Base-by-base conservation (phyloP, 129 eudicot species). In the Flaveria trinervia region DNA sequence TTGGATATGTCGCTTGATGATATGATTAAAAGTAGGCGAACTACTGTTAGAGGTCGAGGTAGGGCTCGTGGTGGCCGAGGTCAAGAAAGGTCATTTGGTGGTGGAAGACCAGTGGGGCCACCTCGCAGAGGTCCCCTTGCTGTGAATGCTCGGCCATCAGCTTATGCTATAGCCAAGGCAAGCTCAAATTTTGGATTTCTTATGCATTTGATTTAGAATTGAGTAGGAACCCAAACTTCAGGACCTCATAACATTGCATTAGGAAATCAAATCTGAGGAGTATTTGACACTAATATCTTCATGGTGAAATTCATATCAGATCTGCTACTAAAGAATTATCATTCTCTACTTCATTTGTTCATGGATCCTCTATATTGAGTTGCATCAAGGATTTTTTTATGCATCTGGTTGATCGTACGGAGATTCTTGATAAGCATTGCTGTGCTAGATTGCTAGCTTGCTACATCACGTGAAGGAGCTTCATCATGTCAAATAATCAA, bases 91-190 rank as follows among this genome's bases (percentile, higher is more conserved):
- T 62, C 68, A 28, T 62, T 62, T 62, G 44, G 68, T 62, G 68
- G 68, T 62, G 45, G 68, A 62, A 62, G 87, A 79, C 79, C 85
- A 56, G 54, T 79, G 59, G 96, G 93, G 77, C 82, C 78, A 77
- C 90, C 91, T 84, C 88, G 89, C 71, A 82, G 88, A 71, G 89
- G 85, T 66, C 85, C 85, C 30, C 89, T 87, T 8, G 85, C 93
- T 71, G 84, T 94, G 65, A 89, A 83, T 84, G 84, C 88, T 87
- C 87, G 87, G 54, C 87, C 92, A 51, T 85, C 93, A 73, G 79
- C 92, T 77, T 73, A 30, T 33, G 54, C 96, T 14, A 91, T 91
- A 87, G 96, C 96, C 84, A 94, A 94, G 98, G 98, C 98, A 94
- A 94, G 98, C 97, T 77, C 88, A 70, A 81, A 82, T 80, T 86